phyloP scores from a whole-genome alignment of 2,329 filamentous ascomycete genomes.

The Capronia epimyces region DNA sequence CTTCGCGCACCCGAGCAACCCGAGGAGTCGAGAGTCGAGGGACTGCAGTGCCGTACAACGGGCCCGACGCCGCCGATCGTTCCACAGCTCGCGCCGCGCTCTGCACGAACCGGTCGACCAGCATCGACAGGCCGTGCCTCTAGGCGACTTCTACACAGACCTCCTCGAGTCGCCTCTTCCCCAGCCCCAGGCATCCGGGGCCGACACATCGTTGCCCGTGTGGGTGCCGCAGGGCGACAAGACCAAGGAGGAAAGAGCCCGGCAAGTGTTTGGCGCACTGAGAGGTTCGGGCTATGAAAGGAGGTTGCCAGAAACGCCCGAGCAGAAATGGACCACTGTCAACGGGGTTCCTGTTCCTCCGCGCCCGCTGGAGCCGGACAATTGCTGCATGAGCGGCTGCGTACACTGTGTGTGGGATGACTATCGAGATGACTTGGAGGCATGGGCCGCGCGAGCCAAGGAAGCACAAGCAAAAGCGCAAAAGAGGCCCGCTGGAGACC shows the following conservation, averaged over 20 bases:
- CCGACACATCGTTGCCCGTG: constrained; percentile 19
- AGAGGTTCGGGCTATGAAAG: constrained; percentile 66
- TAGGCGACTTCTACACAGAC: constrained; percentile 43
- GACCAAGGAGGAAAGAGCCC: constrained; percentile 45
- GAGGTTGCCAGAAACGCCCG: constrained; percentile 39
- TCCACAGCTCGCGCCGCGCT: neutral
- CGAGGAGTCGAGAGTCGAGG: neutral
- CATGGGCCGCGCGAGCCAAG: constrained; percentile 64
- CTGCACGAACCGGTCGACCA: constrained; percentile 6
- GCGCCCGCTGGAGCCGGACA: constrained; percentile 81
- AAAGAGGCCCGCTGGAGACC: constrained; percentile 13
- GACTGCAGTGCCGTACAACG: constrained; percentile 27
- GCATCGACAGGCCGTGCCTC: constrained; percentile 36
- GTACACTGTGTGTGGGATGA: constrained; percentile 96
- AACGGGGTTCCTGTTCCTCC: constrained; percentile 80
- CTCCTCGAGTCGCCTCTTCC: constrained; percentile 34
- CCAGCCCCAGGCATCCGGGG: constrained; percentile 19
- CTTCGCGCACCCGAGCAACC: neutral
- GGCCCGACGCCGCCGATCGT: constrained; percentile 34
- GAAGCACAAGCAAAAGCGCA: constrained; percentile 51
- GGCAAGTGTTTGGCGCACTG: constrained; percentile 77
- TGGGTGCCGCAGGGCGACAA: constrained; percentile 26
- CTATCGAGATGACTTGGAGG: constrained; percentile 86
- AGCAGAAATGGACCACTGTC: constrained; percentile 55
- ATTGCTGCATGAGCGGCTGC: constrained; percentile 98